Conservation (phyloP, 306 rosid species). For the Quercus variabilis region DNA sequence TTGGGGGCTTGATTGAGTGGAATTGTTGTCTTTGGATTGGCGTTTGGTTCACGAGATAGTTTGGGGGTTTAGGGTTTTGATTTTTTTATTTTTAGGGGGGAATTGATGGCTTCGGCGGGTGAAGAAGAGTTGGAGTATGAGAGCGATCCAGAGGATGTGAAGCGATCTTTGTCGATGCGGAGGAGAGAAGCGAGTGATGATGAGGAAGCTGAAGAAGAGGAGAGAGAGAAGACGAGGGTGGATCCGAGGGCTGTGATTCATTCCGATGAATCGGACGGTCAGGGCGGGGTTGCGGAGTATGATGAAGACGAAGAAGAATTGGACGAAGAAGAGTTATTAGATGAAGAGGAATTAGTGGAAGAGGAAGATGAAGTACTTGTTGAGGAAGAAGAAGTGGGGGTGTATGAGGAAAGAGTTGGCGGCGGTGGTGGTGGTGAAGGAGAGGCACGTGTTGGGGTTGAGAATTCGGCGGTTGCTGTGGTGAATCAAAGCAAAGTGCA, state of each 20-base stretch:
- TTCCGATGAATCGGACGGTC: slow-evolving; percentile 72
- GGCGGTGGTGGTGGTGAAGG: slow-evolving; percentile 17
- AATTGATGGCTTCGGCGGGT: slow-evolving; percentile 47
- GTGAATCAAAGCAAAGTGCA: slow-evolving; percentile 29
- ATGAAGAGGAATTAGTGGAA: slow-evolving; percentile 34
- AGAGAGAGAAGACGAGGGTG: slow-evolving; percentile 35
- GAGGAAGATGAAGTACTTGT: slow-evolving; percentile 7
- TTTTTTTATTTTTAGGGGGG: neutral
- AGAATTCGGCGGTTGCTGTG: slow-evolving; percentile 24
- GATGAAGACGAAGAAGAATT: slow-evolving; percentile 65
- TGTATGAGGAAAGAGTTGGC: slow-evolving; percentile 33
- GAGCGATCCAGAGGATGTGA: slow-evolving; percentile 85
- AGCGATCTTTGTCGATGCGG: slow-evolving; percentile 74
- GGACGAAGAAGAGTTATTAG: slow-evolving; percentile 43
- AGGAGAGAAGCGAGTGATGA: slow-evolving; percentile 87
- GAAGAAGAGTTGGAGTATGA: slow-evolving; percentile 80
- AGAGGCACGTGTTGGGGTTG: slow-evolving; percentile 30
- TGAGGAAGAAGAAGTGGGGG: slow-evolving; percentile 25
- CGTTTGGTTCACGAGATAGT: slow-evolving; percentile 3
- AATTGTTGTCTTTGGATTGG: neutral
- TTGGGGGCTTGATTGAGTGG: neutral
- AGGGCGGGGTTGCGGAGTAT: slow-evolving; percentile 86
- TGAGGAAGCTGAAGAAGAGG: slow-evolving; percentile 60
- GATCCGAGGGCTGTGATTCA: slow-evolving; percentile 45
- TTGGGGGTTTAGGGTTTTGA: slow-evolving; percentile 34